Evolutionary conservation across 306 rosid genomes (phyloP), one percentile per base, ranked within the genome.

Genomic region (Pterocarpus macrocarpus): DNA sequence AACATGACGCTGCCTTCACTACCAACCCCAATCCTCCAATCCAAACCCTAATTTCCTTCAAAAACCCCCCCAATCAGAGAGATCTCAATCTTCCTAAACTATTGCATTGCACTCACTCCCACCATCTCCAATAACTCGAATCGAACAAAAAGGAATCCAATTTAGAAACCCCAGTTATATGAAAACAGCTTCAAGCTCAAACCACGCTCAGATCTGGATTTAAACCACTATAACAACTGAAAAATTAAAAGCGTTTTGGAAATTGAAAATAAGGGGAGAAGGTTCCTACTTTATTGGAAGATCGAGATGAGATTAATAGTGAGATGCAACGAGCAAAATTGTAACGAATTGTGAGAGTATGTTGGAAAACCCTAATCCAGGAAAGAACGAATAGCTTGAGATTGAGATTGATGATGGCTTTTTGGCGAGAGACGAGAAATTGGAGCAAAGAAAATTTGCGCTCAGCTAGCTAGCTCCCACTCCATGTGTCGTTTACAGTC

Each of bases 1-100:
- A 93, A 91, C 97, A 93, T 93, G 85, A 70, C 88, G 77, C 67
- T 11, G 2, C 5, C 58, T 33, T 44, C 9, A 13, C 61, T 55
- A 0, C 13, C 8, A 70, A 71, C 38, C 58, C 82, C 58, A 49
- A 81, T 15, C 17, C 47, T 43, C 74, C 28, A 22, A 22, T 44
- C 80, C 8, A 62, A 73, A 78, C 22, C 28, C 64, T 12, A 7
- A 15, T 28, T 62, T 62, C 72, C 8, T 58, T 59, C 12, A 39
- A 8, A 64, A 56, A 3, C 41, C 41, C 5, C 41, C 41, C 28
- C 33, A 58, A 68, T 50, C 61, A 9, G 58, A 64, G 35, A 1
- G 0, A 4, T 10, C 53, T 15, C 53, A 65, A 74, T 16, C 5
- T 62, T 56, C 47, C 70, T 36, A 69, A 45, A n/a, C 49, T 47